Conservation (phyloP, 257 asterid species). For the Anisodus acutangulus region DNA sequence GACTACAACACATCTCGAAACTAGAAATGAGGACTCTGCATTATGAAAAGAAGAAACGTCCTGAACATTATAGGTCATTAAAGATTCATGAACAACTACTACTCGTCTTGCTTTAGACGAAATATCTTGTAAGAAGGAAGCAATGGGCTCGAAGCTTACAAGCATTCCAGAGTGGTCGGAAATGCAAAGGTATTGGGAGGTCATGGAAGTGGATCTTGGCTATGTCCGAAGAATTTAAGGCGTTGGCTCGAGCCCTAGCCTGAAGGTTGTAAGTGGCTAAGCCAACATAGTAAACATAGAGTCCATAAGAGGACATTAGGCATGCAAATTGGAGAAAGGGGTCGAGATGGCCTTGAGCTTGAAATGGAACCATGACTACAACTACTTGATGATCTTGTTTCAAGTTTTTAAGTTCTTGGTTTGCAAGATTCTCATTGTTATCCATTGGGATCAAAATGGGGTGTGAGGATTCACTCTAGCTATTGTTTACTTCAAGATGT, state of each 20-base stretch:
- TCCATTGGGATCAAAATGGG: not conserved
- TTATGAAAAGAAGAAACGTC: conserved; percentile 44
- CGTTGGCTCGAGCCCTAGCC: conserved; percentile 42
- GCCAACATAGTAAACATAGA: conserved; percentile 46
- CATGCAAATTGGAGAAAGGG: conserved; percentile 50
- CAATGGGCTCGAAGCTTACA: conserved; percentile 33
- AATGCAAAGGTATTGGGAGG: conserved; percentile 32
- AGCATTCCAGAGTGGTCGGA: conserved; percentile 42
- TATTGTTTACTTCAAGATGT: not conserved
- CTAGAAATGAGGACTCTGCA: conserved; percentile 60
- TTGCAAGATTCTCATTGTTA: not conserved
- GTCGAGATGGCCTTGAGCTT: conserved; percentile 45
- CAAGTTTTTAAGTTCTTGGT: not conserved
- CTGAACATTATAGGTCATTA: conserved; percentile 51
- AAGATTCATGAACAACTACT: conserved; percentile 48
- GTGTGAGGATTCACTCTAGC: not conserved
- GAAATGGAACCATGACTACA: conserved; percentile 31
- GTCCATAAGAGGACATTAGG: conserved; percentile 36
- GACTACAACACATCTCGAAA: not conserved
- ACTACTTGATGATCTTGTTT: not conserved
- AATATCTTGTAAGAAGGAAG: conserved; percentile 24
- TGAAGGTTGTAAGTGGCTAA: conserved; percentile 50
- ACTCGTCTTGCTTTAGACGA: conserved; percentile 35
- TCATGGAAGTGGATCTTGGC: conserved; percentile 49
- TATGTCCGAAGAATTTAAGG: conserved; percentile 31